Base-by-base conservation (phyloP, 768 basidiomycete genomes). In the Termitomyces sp. region DNA sequence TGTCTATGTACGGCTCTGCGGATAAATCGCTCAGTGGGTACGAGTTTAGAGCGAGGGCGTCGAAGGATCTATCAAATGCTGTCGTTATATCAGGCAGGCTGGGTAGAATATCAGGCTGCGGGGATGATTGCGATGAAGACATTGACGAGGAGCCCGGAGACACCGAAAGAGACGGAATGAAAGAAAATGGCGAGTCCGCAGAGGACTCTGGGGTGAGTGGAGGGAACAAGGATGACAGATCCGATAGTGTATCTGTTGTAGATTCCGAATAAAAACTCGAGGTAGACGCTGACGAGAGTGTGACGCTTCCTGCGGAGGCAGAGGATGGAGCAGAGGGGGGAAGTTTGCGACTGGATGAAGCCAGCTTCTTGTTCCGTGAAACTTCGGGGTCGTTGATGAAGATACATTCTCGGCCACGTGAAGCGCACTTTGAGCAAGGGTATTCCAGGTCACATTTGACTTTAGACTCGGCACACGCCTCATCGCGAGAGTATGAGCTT, bases 401-500 rank as follows among this genome's bases (percentile, higher is more conserved):
- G 41, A 87, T 67, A 68, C 88, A 89, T 57, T 85, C 81, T 58
- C 84, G 78, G 52, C 84, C 84, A 59, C 86, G 79, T 50, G 82
- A 72, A 42, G 75, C 72, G 69, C 88, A 89, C 68, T 86, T 85
- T 18, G 84, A 80, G 68, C 88, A 89, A 18, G 88, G 88, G 58
- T 76, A 80, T 62, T 84, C 79, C 6, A 87, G 73, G 68, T 88
- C 82, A 69, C 88, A 89, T 72, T 87, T 88, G 15, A 88, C 81
- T 72, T 89, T 89, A n/a, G 86, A 87, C 63, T 86, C 84, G 3
- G 86, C 87, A 68, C 88, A 89, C 20, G 85, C 82, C 73, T 82
- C 47, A 53, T 41, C 18, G 44, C 3, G 57, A 45, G 34, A 42
- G 16, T 22, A 31, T 65, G 20, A 62, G 50, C 20, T 36, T 13